These are phyloP conservation scores for Kurtzmaniella quercitrusa DNA, from an alignment of 1,139 yeast species.

Conservation along the genomic window DNA sequence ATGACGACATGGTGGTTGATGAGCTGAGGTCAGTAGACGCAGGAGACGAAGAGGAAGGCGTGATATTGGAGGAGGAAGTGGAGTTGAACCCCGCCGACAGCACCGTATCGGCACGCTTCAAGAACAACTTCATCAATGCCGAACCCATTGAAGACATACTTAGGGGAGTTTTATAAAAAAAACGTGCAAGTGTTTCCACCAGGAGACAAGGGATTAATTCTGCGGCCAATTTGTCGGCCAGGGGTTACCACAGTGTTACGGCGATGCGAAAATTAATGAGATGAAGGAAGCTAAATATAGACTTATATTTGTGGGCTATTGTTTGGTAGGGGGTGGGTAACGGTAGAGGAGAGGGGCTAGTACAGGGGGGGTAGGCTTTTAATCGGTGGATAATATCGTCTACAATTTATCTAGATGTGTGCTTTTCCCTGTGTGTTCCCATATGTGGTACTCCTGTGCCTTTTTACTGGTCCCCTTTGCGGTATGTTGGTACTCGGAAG, in stretches of 20 bases:
- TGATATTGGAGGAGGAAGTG: background rate
- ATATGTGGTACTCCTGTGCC: too few relatives aligned
- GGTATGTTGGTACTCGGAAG: too few relatives aligned
- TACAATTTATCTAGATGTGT: background rate
- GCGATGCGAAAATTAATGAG: background rate
- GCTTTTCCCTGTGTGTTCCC: too few relatives aligned
- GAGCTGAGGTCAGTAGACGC: slow-evolving; percentile 1
- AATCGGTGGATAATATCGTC: background rate
- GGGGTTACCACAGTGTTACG: background rate
- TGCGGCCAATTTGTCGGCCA: background rate
- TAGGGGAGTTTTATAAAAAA: background rate
- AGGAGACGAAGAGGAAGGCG: slow-evolving; percentile 2
- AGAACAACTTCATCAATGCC: background rate
- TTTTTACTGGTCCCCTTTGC: too few relatives aligned
- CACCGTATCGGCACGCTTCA: background rate
- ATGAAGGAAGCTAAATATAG: background rate
- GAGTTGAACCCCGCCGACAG: background rate
- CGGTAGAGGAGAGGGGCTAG: too few relatives aligned
- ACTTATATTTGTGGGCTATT: background rate
- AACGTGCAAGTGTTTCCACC: background rate
- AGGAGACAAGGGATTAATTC: background rate
- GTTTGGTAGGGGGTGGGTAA: too few relatives aligned
- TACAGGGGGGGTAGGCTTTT: background rate
- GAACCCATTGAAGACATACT: background rate
- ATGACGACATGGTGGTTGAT: slow-evolving; percentile 6